Evolutionary conservation across 768 basidiomycete species (phyloP), one percentile per base, ranked within the genome.

Genomic region (Leccinum rimulosum): DNA sequence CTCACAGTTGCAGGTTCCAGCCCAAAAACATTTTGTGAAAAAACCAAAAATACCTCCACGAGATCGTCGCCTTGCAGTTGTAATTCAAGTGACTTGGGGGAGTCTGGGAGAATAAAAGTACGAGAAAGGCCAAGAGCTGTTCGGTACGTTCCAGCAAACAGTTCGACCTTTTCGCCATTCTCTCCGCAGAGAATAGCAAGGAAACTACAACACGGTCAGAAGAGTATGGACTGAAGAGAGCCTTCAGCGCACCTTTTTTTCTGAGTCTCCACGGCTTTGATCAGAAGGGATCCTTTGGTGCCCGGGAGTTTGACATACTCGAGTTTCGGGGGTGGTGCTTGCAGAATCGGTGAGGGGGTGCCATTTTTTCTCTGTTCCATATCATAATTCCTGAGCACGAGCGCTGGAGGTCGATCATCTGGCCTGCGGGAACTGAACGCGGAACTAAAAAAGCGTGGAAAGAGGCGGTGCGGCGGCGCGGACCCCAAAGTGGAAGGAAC

Each of bases 301-400:
- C 93, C 89, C 3, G 94, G 93, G 10, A 96, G 81, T 74, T 96
- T 96, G 58, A 95, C 89, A 66, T 93, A 95, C 72, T 95, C 93
- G 40, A 95, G 74, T 70, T 94, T 93, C 1, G 91, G 90, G 10
- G 91, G 87, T 22, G 90, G 86, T 3, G 83, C 74, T 61, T 84
- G 86, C 4, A 79, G 73, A 8, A 79, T 66, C 3, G 73, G 55
- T 1, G 76, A 73, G 10, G 74, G 72, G 12, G 72, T 60, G 2
- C 65, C 62, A 31, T 71, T 72, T 60, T 73, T 78, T 52, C 70
- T 64, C 4, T 66, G 63, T n/a, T 85, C 84, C 25, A 66, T 56
- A 52, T 82, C 81, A 1, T 69, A 57, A n/a, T 70, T 71, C 58
- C 76, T 79, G 40, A 73, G 60, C 31, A 73, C 60, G 25, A 72